A percentile compares a stretch with the other conserved stretches of the same genome.
Evolutionary conservation across 345 rosid genomes (phyloP).

Genomic region (Stellera chamaejasme): DNA sequence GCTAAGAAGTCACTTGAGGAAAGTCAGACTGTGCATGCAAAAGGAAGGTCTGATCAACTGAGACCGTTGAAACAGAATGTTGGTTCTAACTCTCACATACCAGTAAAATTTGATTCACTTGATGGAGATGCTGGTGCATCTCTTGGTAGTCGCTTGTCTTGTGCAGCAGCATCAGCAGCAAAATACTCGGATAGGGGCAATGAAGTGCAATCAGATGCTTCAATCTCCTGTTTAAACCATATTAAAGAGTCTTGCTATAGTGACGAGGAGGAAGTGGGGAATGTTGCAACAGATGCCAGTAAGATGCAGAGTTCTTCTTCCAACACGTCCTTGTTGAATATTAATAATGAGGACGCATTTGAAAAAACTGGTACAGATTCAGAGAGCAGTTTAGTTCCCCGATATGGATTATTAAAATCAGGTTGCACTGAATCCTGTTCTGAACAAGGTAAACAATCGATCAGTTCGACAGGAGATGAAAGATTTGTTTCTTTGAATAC

Average conservation of each 20-base stretch:
- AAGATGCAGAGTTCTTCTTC: conserved; percentile 21
- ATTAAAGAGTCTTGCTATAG: conserved; percentile 7
- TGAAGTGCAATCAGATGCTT: conserved; percentile 14
- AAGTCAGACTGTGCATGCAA: conserved; percentile 13
- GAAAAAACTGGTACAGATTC: conserved; percentile 25
- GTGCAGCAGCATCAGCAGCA: conserved; percentile 18
- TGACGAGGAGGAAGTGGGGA: conserved; percentile 14
- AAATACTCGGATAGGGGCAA: conserved; percentile 18
- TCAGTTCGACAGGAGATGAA: conserved; percentile 16
- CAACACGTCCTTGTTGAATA: conserved; percentile 30
- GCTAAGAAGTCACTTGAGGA: conserved; percentile 35
- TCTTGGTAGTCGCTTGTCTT: conserved; percentile 20
- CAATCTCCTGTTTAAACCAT: conserved; percentile 17
- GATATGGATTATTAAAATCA: conserved; percentile 30
- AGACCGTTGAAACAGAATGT: conserved; percentile 25
- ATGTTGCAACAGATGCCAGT: conserved; percentile 8
- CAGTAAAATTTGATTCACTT: conserved; percentile 24
- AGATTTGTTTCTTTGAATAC: conserved; percentile 23
- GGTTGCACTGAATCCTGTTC: conserved; percentile 19
- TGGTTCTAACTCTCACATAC: conserved; percentile 17
- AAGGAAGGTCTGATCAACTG: conserved; percentile 23
- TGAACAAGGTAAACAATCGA: conserved; percentile 24
- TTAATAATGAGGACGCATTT: conserved; percentile 22
- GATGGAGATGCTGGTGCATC: conserved; percentile 18
- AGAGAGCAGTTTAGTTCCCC: conserved; percentile 24